Conservation (phyloP, 192 early-diverging fungal genomes). For the Obelidium mucronatum region DNA sequence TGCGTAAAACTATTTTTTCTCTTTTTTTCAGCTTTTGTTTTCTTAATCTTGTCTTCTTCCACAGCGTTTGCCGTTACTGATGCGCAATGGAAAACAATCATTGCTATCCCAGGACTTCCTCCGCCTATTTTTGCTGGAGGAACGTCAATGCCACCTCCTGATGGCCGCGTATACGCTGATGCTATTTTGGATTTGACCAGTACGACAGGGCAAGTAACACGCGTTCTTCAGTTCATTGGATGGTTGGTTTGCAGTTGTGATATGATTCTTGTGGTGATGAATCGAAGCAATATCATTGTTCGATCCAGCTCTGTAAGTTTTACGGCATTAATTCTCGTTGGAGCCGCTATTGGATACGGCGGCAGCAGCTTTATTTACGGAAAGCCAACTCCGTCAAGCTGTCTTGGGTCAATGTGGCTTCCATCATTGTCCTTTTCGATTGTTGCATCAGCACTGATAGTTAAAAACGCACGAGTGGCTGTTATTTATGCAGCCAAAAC, state of each 20-base stretch:
- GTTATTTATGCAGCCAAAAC: neutral
- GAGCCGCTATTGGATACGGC: neutral
- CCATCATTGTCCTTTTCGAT: neutral
- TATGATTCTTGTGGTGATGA: neutral
- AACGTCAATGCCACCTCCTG: neutral
- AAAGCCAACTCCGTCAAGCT: neutral
- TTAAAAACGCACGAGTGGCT: neutral
- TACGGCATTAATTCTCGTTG: neutral
- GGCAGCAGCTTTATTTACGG: neutral
- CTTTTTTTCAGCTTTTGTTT: neutral
- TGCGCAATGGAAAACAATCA: neutral
- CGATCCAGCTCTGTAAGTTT: neutral
- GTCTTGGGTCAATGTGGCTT: neutral
- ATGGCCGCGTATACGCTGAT: neutral
- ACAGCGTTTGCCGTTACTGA: neutral
- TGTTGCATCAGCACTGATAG: neutral
- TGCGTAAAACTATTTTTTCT: neutral
- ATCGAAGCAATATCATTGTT: neutral
- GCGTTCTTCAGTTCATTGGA: neutral
- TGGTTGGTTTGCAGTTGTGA: neutral
- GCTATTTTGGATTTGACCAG: neutral
- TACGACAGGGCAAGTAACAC: neutral
- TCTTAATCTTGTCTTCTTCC: too few species aligned
- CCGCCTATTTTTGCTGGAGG: neutral
- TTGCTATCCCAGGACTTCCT: neutral